These are phyloP conservation scores for Colletotrichum sp. DNA, from an alignment of 2,329 filamentous ascomycete species.

Conservation along the genomic window DNA sequence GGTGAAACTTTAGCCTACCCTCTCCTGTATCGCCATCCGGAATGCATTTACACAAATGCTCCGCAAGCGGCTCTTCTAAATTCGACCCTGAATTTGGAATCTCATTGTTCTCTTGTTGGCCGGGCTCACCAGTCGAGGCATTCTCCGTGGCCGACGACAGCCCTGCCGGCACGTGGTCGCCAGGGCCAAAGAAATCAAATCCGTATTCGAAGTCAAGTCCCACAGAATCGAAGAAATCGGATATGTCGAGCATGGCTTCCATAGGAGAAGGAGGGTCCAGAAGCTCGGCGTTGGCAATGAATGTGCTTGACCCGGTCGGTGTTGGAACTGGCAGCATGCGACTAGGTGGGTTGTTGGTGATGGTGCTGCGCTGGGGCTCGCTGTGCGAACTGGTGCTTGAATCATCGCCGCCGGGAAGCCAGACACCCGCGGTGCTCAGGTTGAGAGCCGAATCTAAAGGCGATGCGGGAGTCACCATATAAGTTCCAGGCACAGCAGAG, in stretches of 20 bases:
- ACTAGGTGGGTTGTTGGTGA: neutral
- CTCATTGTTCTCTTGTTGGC: neutral
- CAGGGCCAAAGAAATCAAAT: neutral
- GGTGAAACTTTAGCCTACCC: neutral
- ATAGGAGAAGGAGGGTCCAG: neutral
- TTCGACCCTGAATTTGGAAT: neutral
- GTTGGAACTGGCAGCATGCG: neutral
- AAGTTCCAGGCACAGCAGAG: neutral
- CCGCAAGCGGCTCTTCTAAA: neutral
- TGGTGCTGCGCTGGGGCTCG: neutral
- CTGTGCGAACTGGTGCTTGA: neutral
- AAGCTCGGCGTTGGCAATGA: neutral
- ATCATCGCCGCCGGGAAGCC: neutral
- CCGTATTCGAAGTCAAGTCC: neutral
- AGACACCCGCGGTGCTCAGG: neutral
- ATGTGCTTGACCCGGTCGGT: neutral
- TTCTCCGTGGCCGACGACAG: neutral
- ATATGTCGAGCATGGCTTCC: neutral
- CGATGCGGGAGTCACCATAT: neutral
- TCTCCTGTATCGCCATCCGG: neutral
- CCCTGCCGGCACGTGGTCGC: neutral
- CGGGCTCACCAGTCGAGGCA: neutral
- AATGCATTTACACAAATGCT: neutral
- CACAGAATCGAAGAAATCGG: neutral
- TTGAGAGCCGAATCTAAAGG: neutral